phyloP scores from a whole-genome alignment of 106 monocot genomes.

The Triglochin maritima region DNA sequence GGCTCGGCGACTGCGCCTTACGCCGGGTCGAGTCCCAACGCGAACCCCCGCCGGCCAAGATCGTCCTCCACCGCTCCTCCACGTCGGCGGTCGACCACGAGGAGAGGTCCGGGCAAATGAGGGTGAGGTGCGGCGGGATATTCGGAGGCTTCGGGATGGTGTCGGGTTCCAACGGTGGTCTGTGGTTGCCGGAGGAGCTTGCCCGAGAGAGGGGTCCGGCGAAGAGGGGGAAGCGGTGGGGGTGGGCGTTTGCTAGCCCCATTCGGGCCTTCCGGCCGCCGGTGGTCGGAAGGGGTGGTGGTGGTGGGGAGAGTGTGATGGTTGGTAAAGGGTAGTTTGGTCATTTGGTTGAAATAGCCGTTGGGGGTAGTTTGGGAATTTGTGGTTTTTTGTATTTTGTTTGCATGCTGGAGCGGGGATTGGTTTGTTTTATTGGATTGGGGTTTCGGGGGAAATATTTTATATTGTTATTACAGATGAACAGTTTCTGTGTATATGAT shows the following conservation, averaged over 20 bases:
- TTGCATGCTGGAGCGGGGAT: neutral
- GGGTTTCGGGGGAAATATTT: neutral
- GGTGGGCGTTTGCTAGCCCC: constrained; percentile 64
- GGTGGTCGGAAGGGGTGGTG: neutral
- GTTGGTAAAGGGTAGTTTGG: neutral
- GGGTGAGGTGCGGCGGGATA: constrained; percentile 4
- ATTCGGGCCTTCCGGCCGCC: constrained; percentile 42
- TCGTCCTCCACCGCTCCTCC: constrained; percentile 6
- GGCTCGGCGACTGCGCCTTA: constrained; percentile 32
- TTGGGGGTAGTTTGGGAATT: too few relatives aligned
- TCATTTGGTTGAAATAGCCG: neutral
- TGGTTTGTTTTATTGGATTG: neutral
- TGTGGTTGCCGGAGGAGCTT: constrained; percentile 6
- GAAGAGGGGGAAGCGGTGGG: constrained; percentile 38
- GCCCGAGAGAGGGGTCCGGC: neutral
- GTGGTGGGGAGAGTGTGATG: neutral
- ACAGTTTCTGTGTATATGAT: neutral
- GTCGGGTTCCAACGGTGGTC: neutral
- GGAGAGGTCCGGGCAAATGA: neutral
- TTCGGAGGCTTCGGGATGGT: constrained; percentile 7
- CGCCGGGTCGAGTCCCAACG: constrained; percentile 34
- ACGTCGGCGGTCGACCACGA: neutral
- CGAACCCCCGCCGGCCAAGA: constrained; percentile 6
- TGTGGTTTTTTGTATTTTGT: neutral
- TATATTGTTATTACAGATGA: neutral